Evolutionary conservation across 2,329 filamentous ascomycete genomes (phyloP), one percentile per base, ranked within the genome.

Genomic region (Venturia aucupariae): DNA sequence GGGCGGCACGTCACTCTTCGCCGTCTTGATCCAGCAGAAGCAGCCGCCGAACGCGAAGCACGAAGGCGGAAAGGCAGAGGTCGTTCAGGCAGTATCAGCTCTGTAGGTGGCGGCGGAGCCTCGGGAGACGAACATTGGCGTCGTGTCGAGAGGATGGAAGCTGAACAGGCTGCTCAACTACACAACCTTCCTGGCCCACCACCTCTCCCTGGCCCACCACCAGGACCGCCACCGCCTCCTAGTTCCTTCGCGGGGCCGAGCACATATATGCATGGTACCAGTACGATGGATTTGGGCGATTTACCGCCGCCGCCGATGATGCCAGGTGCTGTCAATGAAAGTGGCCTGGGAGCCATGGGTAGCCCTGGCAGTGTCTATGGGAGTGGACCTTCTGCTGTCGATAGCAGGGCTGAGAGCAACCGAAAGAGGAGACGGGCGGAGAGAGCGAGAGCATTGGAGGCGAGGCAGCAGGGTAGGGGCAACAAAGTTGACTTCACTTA

Each of bases 1-100:
- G 84, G 84, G 30, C 79, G 84, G 8, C 82, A 85, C 69, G 84
- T 88, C 42, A 88, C 85, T 2, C 77, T 88, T 8, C 79, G 84
- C 35, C 77, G 84, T 15, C 75, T 88, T 32, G 84, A 83, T 13
- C 82, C 85, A 69, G 81, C 85, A 73, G 85, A 87, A 76, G 84
- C 84, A 17, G 82, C 82, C 11, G 83, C 83, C 7, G 82, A 83
- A 67, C 81, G 84, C 35, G 81, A 84, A 68, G 80, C 81, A 10
- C 76, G 81, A 66, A 77, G 80, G 60, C 74, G 77, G 59, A 74
- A 80, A 17, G 71, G 76, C 38, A 73, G 72, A 59, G 73, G 72
- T 57, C 65, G 75, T 19, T 70, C 72, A 44, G 76, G 75, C 62
- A 77, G 75, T 65, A 72, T 77, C 67, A 76, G 76, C 64, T 75